Percentiles rank a stretch among this genome's conserved stretches.
These are phyloP conservation scores for Russula sp. DNA, from an alignment of 768 basidiomycete genomes.

Conservation along the genomic window DNA sequence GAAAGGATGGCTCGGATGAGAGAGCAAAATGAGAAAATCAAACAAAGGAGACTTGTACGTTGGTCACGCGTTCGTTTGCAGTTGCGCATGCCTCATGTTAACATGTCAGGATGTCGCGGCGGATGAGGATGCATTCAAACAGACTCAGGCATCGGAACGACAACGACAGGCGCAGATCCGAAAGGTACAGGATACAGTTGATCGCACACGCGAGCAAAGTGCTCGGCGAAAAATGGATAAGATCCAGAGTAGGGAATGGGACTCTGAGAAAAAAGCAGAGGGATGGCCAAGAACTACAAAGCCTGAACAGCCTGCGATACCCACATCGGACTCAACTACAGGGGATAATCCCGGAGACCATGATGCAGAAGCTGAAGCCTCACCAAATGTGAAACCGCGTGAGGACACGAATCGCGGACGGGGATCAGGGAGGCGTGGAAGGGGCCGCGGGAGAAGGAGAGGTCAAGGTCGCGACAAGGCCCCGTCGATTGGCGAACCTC, in stretches of 20 bases:
- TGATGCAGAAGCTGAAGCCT: not conserved
- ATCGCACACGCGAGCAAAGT: conserved; percentile 69
- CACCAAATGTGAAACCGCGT: not conserved
- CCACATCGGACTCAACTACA: conserved; percentile 6
- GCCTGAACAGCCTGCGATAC: not conserved
- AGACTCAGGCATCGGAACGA: conserved; percentile 60
- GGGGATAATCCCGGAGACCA: conserved; percentile 5
- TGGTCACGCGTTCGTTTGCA: not conserved
- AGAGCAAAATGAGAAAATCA: conserved; percentile 71
- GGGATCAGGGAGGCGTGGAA: conserved; percentile 3
- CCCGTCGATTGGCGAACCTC: not conserved
- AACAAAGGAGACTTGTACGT: conserved; percentile 55
- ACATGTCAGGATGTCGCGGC: conserved; percentile 61
- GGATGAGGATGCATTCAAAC: conserved; percentile 71
- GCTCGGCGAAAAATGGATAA: conserved; percentile 79
- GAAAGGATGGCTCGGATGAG: conserved; percentile 64
- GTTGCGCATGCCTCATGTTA: not conserved
- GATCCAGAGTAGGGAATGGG: conserved; percentile 74
- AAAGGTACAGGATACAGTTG: conserved; percentile 61
- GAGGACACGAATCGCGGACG: conserved; percentile 1
- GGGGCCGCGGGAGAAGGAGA: conserved; percentile 14
- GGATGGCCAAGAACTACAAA: conserved; percentile 10
- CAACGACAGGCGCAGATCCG: conserved; percentile 48
- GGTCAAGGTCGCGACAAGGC: conserved; percentile 7
- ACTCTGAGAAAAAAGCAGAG: conserved; percentile 53